These are phyloP conservation scores for Penicillium sp. DNA, from an alignment of 2,329 filamentous ascomycete species.

Conservation along the genomic window DNA sequence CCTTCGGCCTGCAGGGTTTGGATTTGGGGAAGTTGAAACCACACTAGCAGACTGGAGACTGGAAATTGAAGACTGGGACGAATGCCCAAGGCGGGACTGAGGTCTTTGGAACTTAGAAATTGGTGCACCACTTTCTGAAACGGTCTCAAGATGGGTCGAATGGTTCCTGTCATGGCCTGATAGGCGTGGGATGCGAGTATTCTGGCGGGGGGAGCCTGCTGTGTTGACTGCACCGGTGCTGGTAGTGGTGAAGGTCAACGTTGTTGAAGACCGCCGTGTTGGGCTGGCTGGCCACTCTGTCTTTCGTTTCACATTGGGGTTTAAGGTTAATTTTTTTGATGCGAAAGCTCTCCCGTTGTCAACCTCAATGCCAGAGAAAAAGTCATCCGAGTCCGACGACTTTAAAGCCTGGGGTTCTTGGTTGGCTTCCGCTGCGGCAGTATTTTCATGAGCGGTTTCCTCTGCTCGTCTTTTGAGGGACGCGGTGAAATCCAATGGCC, in stretches of 20 bases:
- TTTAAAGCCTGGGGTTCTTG: slow-evolving; percentile 17
- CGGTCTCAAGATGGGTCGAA: slow-evolving; percentile 76
- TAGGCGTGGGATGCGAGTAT: slow-evolving; percentile 77
- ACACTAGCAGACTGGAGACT: slow-evolving; percentile 63
- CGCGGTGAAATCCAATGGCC: slow-evolving; percentile 78
- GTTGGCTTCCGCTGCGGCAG: background rate
- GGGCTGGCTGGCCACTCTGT: slow-evolving; percentile 68
- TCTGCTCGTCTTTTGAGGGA: slow-evolving; percentile 70
- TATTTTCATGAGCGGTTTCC: slow-evolving; percentile 33
- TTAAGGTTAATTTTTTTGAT: slow-evolving; percentile 75
- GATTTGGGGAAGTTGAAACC: slow-evolving; percentile 56
- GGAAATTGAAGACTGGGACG: slow-evolving; percentile 66
- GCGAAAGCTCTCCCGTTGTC: slow-evolving; percentile 80
- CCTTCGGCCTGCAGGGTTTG: slow-evolving; percentile 61
- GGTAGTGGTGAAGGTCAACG: slow-evolving; percentile 72
- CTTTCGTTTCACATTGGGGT: slow-evolving; percentile 90
- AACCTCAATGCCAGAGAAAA: slow-evolving; percentile 82
- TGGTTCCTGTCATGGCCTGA: slow-evolving; percentile 68
- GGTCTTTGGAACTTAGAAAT: slow-evolving; percentile 63
- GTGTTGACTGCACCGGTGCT: slow-evolving; percentile 58
- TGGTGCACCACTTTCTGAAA: slow-evolving; percentile 82
- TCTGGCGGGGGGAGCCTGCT: slow-evolving; percentile 43
- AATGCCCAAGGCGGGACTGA: slow-evolving; percentile 66
- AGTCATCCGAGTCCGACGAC: slow-evolving; percentile 62
- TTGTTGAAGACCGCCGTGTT: slow-evolving; percentile 69